phyloP scores from a whole-genome alignment of 2,329 filamentous ascomycete species.

The Mariannaea sp. region DNA sequence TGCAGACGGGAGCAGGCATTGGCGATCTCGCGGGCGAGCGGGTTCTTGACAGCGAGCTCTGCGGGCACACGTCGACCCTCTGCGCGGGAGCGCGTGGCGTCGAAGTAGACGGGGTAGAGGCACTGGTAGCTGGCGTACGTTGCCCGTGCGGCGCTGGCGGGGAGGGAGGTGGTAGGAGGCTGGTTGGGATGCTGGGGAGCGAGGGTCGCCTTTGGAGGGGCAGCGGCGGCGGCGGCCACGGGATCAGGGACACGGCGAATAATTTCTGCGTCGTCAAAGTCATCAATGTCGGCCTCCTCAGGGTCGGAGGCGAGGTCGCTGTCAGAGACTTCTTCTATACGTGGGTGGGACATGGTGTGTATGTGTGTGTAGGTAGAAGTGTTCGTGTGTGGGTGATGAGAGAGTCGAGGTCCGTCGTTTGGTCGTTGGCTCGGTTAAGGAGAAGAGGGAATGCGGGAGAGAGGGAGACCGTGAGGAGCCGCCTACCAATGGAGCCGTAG shows the following conservation, averaged over 20 bases:
- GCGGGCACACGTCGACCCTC: slow-evolving; percentile 80
- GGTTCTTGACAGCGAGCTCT: slow-evolving; percentile 77
- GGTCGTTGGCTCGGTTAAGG: too few relatives aligned
- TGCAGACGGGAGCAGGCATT: slow-evolving; percentile 78
- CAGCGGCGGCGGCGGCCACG: slow-evolving; percentile 36
- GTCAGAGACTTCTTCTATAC: slow-evolving; percentile 92
- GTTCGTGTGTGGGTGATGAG: too few relatives aligned
- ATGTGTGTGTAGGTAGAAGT: slow-evolving; percentile 33
- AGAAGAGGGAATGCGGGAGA: not conserved
- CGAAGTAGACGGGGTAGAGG: slow-evolving; percentile 96
- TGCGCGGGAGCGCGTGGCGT: slow-evolving; percentile 72
- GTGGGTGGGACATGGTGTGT: slow-evolving; percentile 90
- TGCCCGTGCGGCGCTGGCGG: slow-evolving; percentile 52
- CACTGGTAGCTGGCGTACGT: slow-evolving; percentile 80
- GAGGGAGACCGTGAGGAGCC: not conserved
- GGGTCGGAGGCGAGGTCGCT: slow-evolving; percentile 81
- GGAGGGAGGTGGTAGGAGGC: slow-evolving; percentile 37
- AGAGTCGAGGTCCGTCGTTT: too few relatives aligned
- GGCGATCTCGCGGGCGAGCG: slow-evolving; percentile 86
- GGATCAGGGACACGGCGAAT: slow-evolving; percentile 50
- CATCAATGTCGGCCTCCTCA: slow-evolving; percentile 80
- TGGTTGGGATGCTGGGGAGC: slow-evolving; percentile 35
- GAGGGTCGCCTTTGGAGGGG: slow-evolving; percentile 31
- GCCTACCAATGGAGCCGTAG: not conserved
- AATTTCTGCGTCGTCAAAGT: slow-evolving; percentile 63